A percentile compares a stretch with the other conserved stretches of the same genome.
These are phyloP conservation scores for Capronia americana DNA, from an alignment of 2,329 filamentous ascomycete genomes.

Conservation along the genomic window DNA sequence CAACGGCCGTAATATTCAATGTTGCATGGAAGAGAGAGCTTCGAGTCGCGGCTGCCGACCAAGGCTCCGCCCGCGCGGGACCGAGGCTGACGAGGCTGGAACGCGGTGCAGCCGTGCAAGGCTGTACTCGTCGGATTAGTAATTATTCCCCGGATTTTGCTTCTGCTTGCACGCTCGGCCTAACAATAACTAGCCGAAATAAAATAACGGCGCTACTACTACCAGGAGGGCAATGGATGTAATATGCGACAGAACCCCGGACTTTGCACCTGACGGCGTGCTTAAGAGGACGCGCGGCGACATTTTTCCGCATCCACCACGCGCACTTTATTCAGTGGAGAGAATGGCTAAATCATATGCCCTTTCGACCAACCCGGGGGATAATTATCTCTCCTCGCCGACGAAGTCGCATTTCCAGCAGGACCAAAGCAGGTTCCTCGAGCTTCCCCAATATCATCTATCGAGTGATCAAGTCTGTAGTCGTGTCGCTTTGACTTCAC, in stretches of 20 bases:
- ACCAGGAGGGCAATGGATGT: no score
- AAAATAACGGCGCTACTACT: not conserved
- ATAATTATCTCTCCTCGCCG: no score
- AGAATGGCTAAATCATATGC: no score
- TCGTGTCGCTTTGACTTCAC: not conserved
- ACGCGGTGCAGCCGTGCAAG: not conserved
- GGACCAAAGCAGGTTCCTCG: not conserved
- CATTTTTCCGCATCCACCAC: no score
- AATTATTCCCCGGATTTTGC: not conserved
- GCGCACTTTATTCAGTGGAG: no score
- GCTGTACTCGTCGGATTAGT: not conserved
- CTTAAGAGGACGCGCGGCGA: no score
- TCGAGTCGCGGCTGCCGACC: constrained; percentile 10
- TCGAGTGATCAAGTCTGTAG: not conserved
- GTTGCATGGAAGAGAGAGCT: not conserved
- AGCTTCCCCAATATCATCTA: not conserved
- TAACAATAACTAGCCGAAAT: not conserved
- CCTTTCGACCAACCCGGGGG: no score
- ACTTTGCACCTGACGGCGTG: no score
- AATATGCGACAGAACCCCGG: no score
- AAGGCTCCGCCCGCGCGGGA: constrained; percentile 10
- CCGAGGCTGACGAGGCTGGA: constrained; percentile 19
- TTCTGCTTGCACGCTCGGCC: no score
- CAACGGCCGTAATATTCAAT: constrained; percentile 13
- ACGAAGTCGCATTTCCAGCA: no score